Conservation (phyloP, 2,329 filamentous ascomycete genomes). For the Shiraia sp. region DNA sequence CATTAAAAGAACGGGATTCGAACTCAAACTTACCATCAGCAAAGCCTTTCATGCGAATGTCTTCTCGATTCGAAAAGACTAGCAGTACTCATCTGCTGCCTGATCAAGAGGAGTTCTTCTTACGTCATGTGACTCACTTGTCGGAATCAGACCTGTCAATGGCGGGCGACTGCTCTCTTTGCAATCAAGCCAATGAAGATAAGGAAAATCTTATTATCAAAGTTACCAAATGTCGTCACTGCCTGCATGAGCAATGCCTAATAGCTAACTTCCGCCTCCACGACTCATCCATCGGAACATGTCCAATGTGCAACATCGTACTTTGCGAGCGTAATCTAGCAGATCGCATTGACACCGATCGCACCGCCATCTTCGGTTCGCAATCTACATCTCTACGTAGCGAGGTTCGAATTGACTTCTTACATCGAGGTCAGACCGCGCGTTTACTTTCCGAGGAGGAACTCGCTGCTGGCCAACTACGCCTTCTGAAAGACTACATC, state of each 20-base stretch:
- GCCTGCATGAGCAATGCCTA: slow-evolving; percentile 8
- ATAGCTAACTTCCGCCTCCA: not conserved
- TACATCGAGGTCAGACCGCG: slow-evolving; percentile 1
- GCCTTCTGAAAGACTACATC: slow-evolving; percentile 16
- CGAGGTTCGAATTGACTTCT: slow-evolving; percentile 8
- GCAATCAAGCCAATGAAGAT: not conserved
- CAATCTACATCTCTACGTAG: slow-evolving; percentile 2
- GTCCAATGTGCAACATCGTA: slow-evolving; percentile 5
- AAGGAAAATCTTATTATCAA: not conserved
- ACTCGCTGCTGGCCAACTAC: slow-evolving; percentile 9
- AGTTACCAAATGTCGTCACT: slow-evolving; percentile 3
- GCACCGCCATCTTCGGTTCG: slow-evolving; percentile 12
- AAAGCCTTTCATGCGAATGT: not conserved
- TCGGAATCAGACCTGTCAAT: slow-evolving; percentile 2
- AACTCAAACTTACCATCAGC: too few relatives aligned
- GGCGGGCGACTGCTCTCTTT: slow-evolving; percentile 4
- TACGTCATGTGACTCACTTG: slow-evolving; percentile 2
- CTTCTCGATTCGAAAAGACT: slow-evolving; percentile 10
- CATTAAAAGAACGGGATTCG: too few relatives aligned
- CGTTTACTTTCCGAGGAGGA: slow-evolving; percentile 13
- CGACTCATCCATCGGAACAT: slow-evolving; percentile 7
- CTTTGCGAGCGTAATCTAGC: slow-evolving; percentile 9
- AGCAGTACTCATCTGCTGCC: not conserved
- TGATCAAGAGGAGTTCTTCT: slow-evolving; percentile 5
- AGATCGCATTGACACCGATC: slow-evolving; percentile 13